Percentiles rank a stretch among this genome's conserved stretches.
Evolutionary conservation across 2,329 filamentous ascomycete genomes (phyloP).

Genomic region (Pestalotiopsis sp.): DNA sequence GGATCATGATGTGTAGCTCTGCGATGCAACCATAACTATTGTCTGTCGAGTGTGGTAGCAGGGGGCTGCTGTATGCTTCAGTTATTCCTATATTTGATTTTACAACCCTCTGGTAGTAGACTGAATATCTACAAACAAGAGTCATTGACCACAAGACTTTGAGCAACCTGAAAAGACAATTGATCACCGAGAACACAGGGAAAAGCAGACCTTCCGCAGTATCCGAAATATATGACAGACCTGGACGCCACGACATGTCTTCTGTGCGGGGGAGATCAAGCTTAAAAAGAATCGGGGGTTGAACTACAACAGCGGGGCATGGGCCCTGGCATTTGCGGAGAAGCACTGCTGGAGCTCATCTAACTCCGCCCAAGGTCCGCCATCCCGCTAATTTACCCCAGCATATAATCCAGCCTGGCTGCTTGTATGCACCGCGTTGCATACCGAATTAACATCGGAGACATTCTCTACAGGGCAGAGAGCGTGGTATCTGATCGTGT

Average conservation of each 20-base stretch:
- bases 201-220: too few relatives aligned
- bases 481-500: too few relatives aligned
- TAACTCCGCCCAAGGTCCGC: slow-evolving; percentile 10
- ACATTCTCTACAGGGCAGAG: neutral
- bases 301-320: neutral
- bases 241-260: neutral
- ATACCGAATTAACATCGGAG: neutral
- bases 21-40: neutral
- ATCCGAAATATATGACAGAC: too few relatives aligned
- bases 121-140: too few relatives aligned
- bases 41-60: too few relatives aligned
- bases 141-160: too few relatives aligned
- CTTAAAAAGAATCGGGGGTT: neutral
- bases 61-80: too few relatives aligned
- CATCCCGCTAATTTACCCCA: neutral
- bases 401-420: neutral
- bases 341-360: neutral
- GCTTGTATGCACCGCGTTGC: neutral
- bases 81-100: too few relatives aligned
- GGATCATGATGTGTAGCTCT: neutral
- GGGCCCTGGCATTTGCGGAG: neutral
- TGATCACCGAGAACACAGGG: too few relatives aligned
- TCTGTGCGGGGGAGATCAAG: slow-evolving; percentile 1
- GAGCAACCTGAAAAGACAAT: too few relatives aligned
- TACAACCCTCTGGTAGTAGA: too few relatives aligned